Conservation (phyloP, 768 basidiomycete species). For the Pleurotus citrinopileatus region DNA sequence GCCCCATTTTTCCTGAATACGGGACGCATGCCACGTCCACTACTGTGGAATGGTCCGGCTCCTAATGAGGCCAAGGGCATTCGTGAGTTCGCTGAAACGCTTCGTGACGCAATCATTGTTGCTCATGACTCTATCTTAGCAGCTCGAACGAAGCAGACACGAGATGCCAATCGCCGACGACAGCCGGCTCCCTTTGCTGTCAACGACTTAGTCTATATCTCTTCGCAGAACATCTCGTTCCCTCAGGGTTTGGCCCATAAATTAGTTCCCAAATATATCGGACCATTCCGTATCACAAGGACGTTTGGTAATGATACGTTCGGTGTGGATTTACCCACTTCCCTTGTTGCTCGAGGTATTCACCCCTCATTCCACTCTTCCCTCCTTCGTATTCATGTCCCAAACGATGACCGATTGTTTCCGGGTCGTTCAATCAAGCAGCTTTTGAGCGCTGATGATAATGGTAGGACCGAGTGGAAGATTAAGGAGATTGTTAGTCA, state of each 20-base stretch:
- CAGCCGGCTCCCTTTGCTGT: constrained; percentile 4
- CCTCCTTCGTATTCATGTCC: constrained; percentile 18
- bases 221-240: constrained; percentile 23
- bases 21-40: constrained; percentile 18
- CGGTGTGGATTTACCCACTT: constrained; percentile 11
- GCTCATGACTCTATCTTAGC: constrained; percentile 28
- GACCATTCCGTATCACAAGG: constrained; percentile 18
- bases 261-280: constrained; percentile 27
- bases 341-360: constrained; percentile 15
- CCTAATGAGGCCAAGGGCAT: constrained; percentile 11
- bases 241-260: constrained; percentile 25
- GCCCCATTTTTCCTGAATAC: constrained; percentile 29
- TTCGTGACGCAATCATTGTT: background rate
- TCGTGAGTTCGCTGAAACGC: constrained; percentile 13
- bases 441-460: constrained; percentile 13
- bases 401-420: constrained; percentile 30
- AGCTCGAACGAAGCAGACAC: constrained; percentile 11
- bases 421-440: constrained; percentile 23
- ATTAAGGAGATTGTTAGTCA: constrained; percentile 24
- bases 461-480: constrained; percentile 15
- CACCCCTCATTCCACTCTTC: constrained; percentile 31
- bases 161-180: constrained; percentile 7
- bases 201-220: constrained; percentile 15
- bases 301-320: constrained; percentile 8
- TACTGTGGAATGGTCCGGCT: constrained; percentile 21